Evolutionary conservation across 73 alveolate genomes (phyloP).

Genomic region (Uronychia setigera): DNA sequence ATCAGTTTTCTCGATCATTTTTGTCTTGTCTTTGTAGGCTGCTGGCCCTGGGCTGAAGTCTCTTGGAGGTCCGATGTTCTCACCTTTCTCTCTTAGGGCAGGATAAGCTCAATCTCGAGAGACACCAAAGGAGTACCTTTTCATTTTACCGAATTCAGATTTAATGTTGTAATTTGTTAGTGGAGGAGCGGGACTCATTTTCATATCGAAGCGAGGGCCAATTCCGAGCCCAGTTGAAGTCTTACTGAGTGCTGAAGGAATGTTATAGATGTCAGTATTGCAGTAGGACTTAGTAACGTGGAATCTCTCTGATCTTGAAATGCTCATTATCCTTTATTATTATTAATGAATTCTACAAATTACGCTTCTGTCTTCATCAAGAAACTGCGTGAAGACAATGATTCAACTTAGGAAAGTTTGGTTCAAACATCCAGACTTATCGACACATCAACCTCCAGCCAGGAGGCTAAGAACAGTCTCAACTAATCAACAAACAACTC

Average conservation of each 20-base stretch:
- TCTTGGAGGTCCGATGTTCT: not conserved
- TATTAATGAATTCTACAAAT: not conserved
- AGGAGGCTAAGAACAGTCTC: not conserved
- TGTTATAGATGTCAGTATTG: not conserved
- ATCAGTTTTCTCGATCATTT: not conserved
- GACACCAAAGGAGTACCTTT: not conserved
- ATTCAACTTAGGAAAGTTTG: not conserved
- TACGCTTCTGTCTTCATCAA: not conserved
- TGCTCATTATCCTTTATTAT: not conserved
- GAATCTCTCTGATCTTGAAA: not conserved
- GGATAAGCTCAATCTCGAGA: not conserved
- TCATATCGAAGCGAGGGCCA: not conserved
- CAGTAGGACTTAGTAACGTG: not conserved
- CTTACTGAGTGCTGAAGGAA: not conserved
- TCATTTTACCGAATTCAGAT: not conserved
- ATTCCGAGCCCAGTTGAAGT: not conserved
- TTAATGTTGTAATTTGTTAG: not conserved
- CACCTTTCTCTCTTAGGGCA: not conserved
- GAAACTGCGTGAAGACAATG: not conserved
- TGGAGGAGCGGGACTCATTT: not conserved
- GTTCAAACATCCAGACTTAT: not conserved
- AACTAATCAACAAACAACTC: not conserved
- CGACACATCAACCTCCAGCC: not conserved
- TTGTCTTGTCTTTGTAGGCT: not conserved
- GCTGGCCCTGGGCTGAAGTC: constrained; percentile 4